Conservation (phyloP, 2,329 filamentous ascomycete species). For the Aspergillus eucalypticola region DNA sequence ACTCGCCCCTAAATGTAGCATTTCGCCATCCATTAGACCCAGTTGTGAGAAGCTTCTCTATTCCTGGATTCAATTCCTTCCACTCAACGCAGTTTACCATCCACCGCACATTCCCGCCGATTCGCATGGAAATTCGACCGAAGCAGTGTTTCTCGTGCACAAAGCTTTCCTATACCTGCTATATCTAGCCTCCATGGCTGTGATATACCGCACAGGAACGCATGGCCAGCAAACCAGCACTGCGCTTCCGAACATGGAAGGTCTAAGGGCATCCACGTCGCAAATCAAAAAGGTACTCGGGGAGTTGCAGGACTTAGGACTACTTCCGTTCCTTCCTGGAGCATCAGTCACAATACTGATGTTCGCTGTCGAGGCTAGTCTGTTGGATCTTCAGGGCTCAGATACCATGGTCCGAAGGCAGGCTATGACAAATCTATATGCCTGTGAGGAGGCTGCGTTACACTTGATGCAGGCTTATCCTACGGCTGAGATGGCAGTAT, state of each 20-base stretch:
- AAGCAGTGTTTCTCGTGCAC: neutral
- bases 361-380: neutral
- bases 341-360: neutral
- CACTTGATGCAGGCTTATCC: neutral
- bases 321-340: neutral
- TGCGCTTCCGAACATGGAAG: neutral
- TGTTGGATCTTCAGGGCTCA: neutral
- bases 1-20: neutral
- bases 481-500: neutral
- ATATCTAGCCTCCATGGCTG: neutral
- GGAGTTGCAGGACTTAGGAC: neutral
- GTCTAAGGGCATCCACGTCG: neutral
- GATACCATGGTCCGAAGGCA: neutral
- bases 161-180: constrained; percentile 1
- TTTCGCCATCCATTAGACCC: neutral
- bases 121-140: neutral
- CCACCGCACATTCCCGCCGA: neutral
- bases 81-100: neutral
- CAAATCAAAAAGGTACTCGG: neutral
- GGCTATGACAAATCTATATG: constrained; percentile 1
- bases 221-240: neutral
- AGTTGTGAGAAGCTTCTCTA: neutral
- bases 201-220: neutral
- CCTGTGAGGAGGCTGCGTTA: neutral
- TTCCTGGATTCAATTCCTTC: neutral